Evolutionary conservation across 228 moss, liverwort and hornwort species (phyloP), one percentile per base, ranked within the genome.

Genomic region (Sphagnum magellanicum): DNA sequence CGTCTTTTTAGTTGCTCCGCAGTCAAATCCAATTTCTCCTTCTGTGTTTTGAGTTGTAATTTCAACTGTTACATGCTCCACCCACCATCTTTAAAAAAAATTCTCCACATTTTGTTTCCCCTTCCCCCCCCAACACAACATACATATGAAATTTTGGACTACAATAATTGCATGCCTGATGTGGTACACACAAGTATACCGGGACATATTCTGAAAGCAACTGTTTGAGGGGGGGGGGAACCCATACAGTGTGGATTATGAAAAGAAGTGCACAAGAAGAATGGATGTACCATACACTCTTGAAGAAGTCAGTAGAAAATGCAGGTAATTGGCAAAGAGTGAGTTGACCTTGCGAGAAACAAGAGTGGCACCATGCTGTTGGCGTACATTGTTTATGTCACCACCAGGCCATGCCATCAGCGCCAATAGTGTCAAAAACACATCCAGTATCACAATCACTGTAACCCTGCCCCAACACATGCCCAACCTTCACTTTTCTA

Each of bases 331-430:
- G 59, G 12, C 15, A 15, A 11, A 59, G 59, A 15, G 16, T 17
- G 15, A 32, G 32, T 69, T 11, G 50, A 75, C 95, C 89, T 93
- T 91, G 74, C 87, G 74, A 62, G 75, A 70, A 51, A 76, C 79
- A 16, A 98, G 85, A 65, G 98, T 91, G 61, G 81, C 82, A 64
- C 93, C 93, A 74, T 98, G 98, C 52, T 79, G 53, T 76, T 88
- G 88, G 61, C 90, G 93, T 78, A 86, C 76, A 49, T 60, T 64
- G 72, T 98, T 98, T 32, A 90, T 79, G 73, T 98, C 98, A 66
- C 98, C 98, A 16, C 98, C 98, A 53, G 98, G 98, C 98, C 98
- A 98, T 55, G 93, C 87, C 98, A 98, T 98, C 52, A 98, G 91
- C 47, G 98, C 98, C 60, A 98, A 87, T 57, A 98, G 91, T 10